These are phyloP conservation scores for Stagonosporopsis chrysanthemi DNA, from an alignment of 2,329 filamentous ascomycete genomes.

Conservation along the genomic window DNA sequence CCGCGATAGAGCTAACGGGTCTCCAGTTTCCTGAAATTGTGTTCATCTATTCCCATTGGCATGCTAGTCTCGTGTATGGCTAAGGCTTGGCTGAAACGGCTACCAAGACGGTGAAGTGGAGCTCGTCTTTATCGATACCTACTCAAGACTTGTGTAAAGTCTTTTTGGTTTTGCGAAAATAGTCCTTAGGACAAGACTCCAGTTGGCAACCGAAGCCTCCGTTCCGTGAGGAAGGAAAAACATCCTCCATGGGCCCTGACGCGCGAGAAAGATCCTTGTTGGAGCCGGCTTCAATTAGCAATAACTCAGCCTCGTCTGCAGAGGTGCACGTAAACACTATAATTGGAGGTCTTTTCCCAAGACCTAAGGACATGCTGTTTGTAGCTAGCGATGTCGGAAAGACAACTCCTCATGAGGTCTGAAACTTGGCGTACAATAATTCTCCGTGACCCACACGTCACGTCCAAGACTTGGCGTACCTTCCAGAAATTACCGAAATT, in stretches of 20 bases:
- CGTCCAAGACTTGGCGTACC: neutral
- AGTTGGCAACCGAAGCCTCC: neutral
- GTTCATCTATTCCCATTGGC: constrained; percentile 8
- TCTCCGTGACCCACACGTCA: neutral
- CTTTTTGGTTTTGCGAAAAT: too few species aligned
- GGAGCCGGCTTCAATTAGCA: neutral
- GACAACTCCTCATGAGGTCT: neutral
- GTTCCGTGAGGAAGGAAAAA: too few species aligned
- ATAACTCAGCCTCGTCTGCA: neutral
- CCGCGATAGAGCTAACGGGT: neutral
- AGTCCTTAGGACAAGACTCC: neutral
- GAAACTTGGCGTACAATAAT: neutral
- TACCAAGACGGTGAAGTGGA: constrained; percentile 1
- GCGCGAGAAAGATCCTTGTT: too few species aligned
- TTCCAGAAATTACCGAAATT: neutral
- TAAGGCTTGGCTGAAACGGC: constrained; percentile 7
- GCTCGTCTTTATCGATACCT: neutral
- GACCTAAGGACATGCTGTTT: neutral
- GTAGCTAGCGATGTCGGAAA: neutral
- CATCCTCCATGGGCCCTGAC: too few species aligned
- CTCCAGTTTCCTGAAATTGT: neutral
- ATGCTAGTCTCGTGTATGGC: neutral
- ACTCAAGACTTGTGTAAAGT: neutral
- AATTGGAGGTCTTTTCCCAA: neutral
- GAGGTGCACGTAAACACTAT: neutral